Conservation (phyloP, 805 yeast species). For the Scheffersomyces coipomensis region DNA sequence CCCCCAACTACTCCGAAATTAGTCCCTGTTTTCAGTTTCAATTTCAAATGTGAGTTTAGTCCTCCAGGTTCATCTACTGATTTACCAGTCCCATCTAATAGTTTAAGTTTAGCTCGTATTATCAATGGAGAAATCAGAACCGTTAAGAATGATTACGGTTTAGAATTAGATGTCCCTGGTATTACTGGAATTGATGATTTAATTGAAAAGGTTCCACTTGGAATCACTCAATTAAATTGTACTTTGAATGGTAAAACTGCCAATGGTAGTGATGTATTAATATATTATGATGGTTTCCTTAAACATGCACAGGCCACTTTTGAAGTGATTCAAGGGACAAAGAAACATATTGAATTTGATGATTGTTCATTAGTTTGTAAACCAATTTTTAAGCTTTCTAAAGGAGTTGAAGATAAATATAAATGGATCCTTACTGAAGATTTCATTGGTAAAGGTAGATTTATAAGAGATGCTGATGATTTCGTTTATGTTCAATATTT, state of each 20-base stretch:
- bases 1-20: slow-evolving; percentile 23
- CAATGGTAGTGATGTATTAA: slow-evolving; percentile 40
- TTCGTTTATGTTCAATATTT: slow-evolving; percentile 54
- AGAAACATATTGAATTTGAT: slow-evolving; percentile 30
- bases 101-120: slow-evolving; percentile 20
- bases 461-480: slow-evolving; percentile 47
- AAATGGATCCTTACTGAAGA: slow-evolving; percentile 52
- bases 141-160: slow-evolving; percentile 27
- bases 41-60: slow-evolving; percentile 21
- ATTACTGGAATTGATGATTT: slow-evolving; percentile 51
- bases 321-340: slow-evolving; percentile 30
- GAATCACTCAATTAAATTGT: slow-evolving; percentile 44
- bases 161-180: slow-evolving; percentile 25
- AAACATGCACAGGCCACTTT: slow-evolving; percentile 27
- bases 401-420: slow-evolving; percentile 39
- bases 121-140: slow-evolving; percentile 28
- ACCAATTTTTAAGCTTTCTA: slow-evolving; percentile 45
- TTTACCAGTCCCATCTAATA: too few relatives aligned
- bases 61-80: slow-evolving; percentile 16
- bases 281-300: slow-evolving; percentile 51
- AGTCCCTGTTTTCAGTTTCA: slow-evolving; percentile 30
- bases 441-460: slow-evolving; percentile 60
- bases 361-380: slow-evolving; percentile 50
- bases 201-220: slow-evolving; percentile 25
- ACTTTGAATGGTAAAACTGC: slow-evolving; percentile 45